Evolutionary conservation across 306 rosid species (phyloP).

Genomic region (Prunus davidiana): DNA sequence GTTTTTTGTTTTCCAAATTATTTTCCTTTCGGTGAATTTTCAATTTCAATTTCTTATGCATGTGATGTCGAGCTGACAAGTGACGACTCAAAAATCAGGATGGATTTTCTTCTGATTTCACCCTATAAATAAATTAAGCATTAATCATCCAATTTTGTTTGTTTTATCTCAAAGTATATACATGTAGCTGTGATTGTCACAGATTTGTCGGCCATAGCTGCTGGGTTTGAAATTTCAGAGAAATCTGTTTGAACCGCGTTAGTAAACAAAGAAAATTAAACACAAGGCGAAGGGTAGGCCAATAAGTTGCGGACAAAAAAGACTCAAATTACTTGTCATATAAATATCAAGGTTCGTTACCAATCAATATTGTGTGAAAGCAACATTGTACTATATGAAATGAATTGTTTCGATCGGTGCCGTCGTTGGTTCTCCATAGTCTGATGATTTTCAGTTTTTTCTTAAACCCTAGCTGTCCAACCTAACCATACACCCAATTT

Average conservation of each 20-base stretch:
- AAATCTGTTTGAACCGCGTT: conserved; percentile 36
- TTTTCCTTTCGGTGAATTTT: conserved; percentile 5
- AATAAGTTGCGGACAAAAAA: conserved; percentile 17
- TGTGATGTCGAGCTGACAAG: conserved; percentile 8
- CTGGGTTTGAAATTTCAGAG: conserved; percentile 36
- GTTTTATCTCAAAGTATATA: conserved; percentile 9
- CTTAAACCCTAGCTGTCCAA: conserved; percentile 49
- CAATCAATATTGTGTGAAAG: conserved; percentile 39
- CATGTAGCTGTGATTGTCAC: conserved; percentile 20
- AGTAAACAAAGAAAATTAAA: conserved; percentile 23
- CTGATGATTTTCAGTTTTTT: conserved; percentile 11
- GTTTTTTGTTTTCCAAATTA: background rate
- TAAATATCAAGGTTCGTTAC: conserved; percentile 2
- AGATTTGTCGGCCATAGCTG: conserved; percentile 34
- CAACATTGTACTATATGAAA: conserved; percentile 29
- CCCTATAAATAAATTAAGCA: background rate
- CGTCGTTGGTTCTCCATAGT: conserved; percentile 41
- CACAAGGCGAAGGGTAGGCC: conserved; percentile 12
- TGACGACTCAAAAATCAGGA: conserved; percentile 10
- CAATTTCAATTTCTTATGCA: background rate
- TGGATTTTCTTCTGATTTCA: conserved; percentile 10
- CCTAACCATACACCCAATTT: conserved; percentile 52
- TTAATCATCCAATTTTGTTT: background rate
- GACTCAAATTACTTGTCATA: conserved; percentile 13
- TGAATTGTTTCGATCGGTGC: conserved; percentile 17